Conservation (phyloP, 495 filamentous ascomycete genomes). For the Viridothelium virens region DNA sequence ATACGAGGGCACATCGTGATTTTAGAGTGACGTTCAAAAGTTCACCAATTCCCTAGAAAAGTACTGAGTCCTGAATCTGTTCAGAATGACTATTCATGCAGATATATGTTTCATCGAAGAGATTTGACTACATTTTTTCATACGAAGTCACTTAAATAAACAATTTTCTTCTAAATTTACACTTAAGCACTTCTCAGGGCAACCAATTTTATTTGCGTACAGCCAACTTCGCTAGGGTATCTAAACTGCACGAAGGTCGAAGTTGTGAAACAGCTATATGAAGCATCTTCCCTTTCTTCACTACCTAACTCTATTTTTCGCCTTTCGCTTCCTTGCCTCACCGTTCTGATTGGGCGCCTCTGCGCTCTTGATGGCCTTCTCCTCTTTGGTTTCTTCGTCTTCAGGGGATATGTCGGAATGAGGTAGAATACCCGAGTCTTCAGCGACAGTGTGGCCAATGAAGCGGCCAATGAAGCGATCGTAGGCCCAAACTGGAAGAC, state of each 20-base stretch:
- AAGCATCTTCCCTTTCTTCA: not conserved
- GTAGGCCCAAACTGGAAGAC: constrained; percentile 36
- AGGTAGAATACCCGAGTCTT: constrained; percentile 18
- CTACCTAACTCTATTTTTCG: constrained; percentile 21
- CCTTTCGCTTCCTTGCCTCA: constrained; percentile 35
- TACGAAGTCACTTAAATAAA: not conserved
- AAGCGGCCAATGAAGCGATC: constrained; percentile 31
- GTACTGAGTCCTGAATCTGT: too few relatives aligned
- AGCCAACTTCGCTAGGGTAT: constrained; percentile 9
- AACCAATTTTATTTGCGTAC: constrained; percentile 20
- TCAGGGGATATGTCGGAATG: constrained; percentile 21
- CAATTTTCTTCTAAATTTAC: not conserved
- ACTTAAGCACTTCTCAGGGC: not conserved
- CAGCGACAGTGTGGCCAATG: constrained; percentile 1
- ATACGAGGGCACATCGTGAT: too few relatives aligned
- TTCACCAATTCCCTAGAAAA: too few relatives aligned
- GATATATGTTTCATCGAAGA: not conserved
- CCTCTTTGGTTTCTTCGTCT: constrained; percentile 21
- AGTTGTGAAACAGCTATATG: not conserved
- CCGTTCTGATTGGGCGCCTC: constrained; percentile 31
- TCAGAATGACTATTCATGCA: too few relatives aligned
- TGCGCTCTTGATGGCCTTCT: constrained; percentile 27
- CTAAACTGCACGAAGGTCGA: not conserved
- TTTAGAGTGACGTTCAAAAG: too few relatives aligned
- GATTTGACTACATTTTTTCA: not conserved